A percentile compares a stretch with the other conserved stretches of the same genome.
phyloP scores from a whole-genome alignment of 2,329 filamentous ascomycete species.

The Fusarium chaquense region DNA sequence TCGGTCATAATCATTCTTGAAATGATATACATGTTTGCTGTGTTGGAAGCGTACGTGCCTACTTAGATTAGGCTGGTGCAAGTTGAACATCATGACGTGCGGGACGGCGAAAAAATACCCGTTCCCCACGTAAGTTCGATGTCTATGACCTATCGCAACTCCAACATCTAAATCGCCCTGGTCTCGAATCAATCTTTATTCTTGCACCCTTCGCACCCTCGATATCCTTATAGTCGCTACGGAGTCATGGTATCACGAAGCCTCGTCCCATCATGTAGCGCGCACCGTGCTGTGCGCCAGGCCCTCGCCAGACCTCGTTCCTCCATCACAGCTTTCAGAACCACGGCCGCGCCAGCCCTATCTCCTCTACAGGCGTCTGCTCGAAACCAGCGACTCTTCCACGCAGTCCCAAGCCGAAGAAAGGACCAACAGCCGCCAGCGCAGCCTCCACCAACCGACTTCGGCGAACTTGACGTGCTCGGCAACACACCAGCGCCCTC shows the following conservation, averaged over 20 bases:
- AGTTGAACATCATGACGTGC: constrained; percentile 45
- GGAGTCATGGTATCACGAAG: constrained; percentile 41
- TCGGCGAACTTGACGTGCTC: constrained; percentile 82
- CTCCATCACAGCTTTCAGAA: constrained; percentile 30
- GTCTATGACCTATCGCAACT: constrained; percentile 12
- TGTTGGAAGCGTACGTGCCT: background rate
- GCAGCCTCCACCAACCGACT: constrained; percentile 67
- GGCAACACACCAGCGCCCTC: constrained; percentile 80
- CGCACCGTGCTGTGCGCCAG: constrained; percentile 39
- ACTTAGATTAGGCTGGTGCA: background rate
- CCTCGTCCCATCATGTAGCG: constrained; percentile 36
- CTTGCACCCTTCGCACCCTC: background rate
- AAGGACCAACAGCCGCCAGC: constrained; percentile 46
- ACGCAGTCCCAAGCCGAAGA: constrained; percentile 31
- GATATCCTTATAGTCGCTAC: background rate
- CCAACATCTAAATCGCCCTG: constrained; percentile 7
- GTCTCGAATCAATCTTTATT: constrained; percentile 5
- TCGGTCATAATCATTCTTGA: background rate
- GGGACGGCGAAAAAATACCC: constrained; percentile 43
- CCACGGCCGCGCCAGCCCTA: constrained; percentile 1
- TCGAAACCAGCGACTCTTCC: constrained; percentile 35
- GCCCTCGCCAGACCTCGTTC: constrained; percentile 34
- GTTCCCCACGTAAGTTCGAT: constrained; percentile 39
- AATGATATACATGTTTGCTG: background rate
- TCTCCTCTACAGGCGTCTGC: constrained; percentile 1